These are phyloP conservation scores for Colletotrichum agaves DNA, from an alignment of 2,329 filamentous ascomycete genomes.

Conservation along the genomic window DNA sequence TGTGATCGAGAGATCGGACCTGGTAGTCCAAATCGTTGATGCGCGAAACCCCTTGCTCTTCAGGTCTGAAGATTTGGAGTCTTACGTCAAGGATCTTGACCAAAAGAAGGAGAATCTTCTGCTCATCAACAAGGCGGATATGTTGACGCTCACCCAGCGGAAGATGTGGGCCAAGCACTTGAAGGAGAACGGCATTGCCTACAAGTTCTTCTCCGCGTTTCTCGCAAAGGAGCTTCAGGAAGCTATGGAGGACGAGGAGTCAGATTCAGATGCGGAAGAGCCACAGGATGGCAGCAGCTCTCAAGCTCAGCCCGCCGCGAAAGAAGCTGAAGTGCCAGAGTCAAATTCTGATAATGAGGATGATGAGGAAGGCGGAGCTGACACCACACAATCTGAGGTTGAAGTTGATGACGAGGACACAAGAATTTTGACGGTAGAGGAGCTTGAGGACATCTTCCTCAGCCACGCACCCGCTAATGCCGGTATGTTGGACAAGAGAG, in stretches of 20 bases:
- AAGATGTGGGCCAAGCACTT: constrained; percentile 89
- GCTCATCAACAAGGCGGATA: constrained; percentile 98
- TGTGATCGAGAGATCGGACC: constrained; percentile 95
- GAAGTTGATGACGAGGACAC: constrained; percentile 68
- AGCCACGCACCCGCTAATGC: constrained; percentile 69
- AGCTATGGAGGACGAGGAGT: constrained; percentile 62
- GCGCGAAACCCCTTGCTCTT: constrained; percentile 95
- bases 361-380: constrained; percentile 50
- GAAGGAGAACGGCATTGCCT: constrained; percentile 81
- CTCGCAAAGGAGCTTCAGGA: constrained; percentile 92
- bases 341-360: constrained; percentile 40
- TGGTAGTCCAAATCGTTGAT: constrained; percentile 98
- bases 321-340: constrained; percentile 52
- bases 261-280: constrained; percentile 1
- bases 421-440: constrained; percentile 89
- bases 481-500: constrained; percentile 51
- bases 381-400: constrained; percentile 46
- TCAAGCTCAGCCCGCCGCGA: background rate
- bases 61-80: constrained; percentile 91
- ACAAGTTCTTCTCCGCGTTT: constrained; percentile 95
- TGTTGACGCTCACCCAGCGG: constrained; percentile 92
- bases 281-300: constrained; percentile 42
- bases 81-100: constrained; percentile 94
- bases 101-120: constrained; percentile 88
- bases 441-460: constrained; percentile 90